Conservation (phyloP, 495 filamentous ascomycete species). For the Pseudevernia furfuracea region DNA sequence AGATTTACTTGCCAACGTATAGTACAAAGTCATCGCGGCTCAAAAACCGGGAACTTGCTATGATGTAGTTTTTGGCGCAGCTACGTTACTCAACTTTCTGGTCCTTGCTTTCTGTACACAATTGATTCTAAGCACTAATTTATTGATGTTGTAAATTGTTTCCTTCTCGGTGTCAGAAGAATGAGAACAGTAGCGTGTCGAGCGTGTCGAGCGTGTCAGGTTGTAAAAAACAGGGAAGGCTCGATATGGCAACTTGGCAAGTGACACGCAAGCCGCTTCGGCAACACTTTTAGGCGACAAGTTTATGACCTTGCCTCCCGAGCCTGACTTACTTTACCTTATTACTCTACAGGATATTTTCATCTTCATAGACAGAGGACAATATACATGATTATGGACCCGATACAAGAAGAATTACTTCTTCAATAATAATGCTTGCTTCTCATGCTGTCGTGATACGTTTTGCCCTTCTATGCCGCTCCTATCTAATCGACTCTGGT, state of each 20-base stretch:
- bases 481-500: background rate
- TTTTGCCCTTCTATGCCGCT: background rate
- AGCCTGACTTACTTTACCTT: no score
- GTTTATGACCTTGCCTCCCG: background rate
- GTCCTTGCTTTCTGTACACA: background rate
- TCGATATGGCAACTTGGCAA: constrained; percentile 17
- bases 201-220: no score
- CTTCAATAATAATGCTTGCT: no score
- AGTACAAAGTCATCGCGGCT: constrained; percentile 94
- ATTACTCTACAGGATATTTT: no score
- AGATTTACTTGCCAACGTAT: constrained; percentile 82
- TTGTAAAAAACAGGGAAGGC: background rate
- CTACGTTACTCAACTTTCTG: background rate
- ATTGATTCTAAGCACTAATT: background rate
- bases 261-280: constrained; percentile 14
- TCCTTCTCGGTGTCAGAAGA: background rate
- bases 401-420: no score
- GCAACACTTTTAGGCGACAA: constrained; percentile 7
- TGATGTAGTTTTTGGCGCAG: constrained; percentile 21
- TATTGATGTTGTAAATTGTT: background rate
- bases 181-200: background rate
- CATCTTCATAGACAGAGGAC: background rate
- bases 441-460: background rate
- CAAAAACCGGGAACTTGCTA: constrained; percentile 22
- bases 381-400: background rate